A percentile compares a stretch with the other conserved stretches of the same genome.
Conservation (phyloP, 2,329 filamentous ascomycete species). For the Chaetomium strumarium region DNA sequence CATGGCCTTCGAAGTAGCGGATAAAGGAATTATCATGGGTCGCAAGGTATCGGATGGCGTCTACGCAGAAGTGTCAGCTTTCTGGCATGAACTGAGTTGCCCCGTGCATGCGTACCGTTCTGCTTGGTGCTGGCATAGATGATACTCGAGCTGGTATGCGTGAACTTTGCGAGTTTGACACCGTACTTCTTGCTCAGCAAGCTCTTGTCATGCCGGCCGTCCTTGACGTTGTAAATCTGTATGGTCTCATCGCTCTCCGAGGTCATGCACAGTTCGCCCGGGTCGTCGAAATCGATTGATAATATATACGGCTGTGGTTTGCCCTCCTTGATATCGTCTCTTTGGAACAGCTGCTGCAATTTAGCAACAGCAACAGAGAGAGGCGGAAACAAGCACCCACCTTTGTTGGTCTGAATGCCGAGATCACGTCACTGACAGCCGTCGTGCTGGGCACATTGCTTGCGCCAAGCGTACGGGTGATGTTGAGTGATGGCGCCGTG, state of each 20-base stretch:
- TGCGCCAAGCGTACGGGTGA: slow-evolving; percentile 41
- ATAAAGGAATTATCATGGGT: slow-evolving; percentile 96
- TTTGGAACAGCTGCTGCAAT: slow-evolving; percentile 48
- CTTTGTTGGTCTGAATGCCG: slow-evolving; percentile 72
- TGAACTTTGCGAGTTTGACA: slow-evolving; percentile 88
- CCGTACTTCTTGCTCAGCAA: slow-evolving; percentile 96
- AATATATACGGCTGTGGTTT: slow-evolving; percentile 61
- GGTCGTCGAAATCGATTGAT: slow-evolving; percentile 94
- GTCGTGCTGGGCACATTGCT: slow-evolving; percentile 44
- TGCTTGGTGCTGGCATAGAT: slow-evolving; percentile 95
- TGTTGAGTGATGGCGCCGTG: slow-evolving; percentile 43
- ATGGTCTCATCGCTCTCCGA: slow-evolving; percentile 92
- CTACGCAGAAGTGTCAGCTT: slow-evolving; percentile 34
- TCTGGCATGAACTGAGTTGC: neutral
- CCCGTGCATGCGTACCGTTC: slow-evolving; percentile 52
- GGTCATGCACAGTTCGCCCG: slow-evolving; percentile 85
- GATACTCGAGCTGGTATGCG: slow-evolving; percentile 83
- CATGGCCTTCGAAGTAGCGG: slow-evolving; percentile 91
- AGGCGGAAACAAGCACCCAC: slow-evolving; percentile 39
- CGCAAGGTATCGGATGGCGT: slow-evolving; percentile 78
- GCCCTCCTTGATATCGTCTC: slow-evolving; percentile 49
- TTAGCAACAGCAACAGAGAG: neutral
- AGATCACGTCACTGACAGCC: slow-evolving; percentile 72
- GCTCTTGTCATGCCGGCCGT: slow-evolving; percentile 83
- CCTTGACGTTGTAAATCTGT: slow-evolving; percentile 89